Evolutionary conservation across 805 yeast genomes (phyloP), one percentile per base, ranked within the genome.

Genomic region (Candida xyloterini): DNA sequence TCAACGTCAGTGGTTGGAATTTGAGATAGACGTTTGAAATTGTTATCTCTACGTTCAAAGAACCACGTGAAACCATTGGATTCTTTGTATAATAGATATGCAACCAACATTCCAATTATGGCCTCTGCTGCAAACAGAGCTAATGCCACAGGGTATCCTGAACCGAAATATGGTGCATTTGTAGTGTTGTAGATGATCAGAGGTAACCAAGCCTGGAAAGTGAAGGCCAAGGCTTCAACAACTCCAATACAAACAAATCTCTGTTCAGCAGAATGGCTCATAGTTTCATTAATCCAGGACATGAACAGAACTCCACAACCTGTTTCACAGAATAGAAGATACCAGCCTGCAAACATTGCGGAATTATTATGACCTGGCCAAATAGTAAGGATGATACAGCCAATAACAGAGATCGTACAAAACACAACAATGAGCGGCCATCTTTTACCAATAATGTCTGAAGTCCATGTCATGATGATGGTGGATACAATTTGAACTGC

Each of bases 201-300:
- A 30, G 67, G 68, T 22, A 63, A 35, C 63, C 65, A 62, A 10
- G 68, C 64, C 39, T 54, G 57, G 30, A 63, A 51, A 6, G 63
- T 56, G 42, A 53, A 61, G 3, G 64, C 48, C 34, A 61, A 38
- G 2, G 62, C 56, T 24, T 62, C 60, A 16, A 59, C 63, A 10
- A 59, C 52, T n/a, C 60, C 63, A 27, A 59, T 55, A 27, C 56
- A 48, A 42, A 57, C 46, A 37, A 43, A 44, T 40, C 57, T 50
- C 23, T 53, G 57, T 27, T 55, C 51, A 10, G 57, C 51, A 18
- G 56, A 51, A 27, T 52, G 54, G 20, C 54, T 42, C 27, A 60
- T 47, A 8, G 50, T 44, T 38, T 58, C 64, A 39, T 58, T 55
- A 16, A 59, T 57, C 59, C 57, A 59, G 23, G 57, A 52, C 52